phyloP scores from a whole-genome alignment of 116 monocot species.

The Cymodocea nodosa region DNA sequence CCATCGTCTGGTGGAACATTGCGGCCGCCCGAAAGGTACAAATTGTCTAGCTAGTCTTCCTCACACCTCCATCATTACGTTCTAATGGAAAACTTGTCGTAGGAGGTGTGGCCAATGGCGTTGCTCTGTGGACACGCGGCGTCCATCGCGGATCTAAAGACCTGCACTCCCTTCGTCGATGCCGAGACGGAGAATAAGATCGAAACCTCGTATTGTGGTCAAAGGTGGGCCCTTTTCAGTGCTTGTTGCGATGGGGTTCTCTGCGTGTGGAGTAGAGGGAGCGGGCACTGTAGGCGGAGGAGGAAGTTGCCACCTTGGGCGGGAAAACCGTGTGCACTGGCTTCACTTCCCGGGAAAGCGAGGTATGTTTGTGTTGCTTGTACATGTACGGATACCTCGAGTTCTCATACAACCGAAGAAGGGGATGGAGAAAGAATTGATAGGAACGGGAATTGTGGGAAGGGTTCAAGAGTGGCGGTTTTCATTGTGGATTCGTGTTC shows the following conservation, averaged over 20 bases:
- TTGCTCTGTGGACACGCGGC: conserved; percentile 78
- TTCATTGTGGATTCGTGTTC: conserved; percentile 51
- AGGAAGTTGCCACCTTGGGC: conserved; percentile 58
- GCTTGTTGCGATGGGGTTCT: conserved; percentile 56
- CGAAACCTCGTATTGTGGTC: neutral
- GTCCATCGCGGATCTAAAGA: conserved; percentile 26
- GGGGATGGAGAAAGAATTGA: conserved; percentile 1
- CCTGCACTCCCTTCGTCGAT: conserved; percentile 14
- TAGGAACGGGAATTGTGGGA: conserved; percentile 1
- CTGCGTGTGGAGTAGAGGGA: conserved; percentile 51
- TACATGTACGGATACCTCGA: neutral
- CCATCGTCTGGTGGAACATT: conserved; percentile 73
- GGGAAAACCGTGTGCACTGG: conserved; percentile 29
- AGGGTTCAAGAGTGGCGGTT: conserved; percentile 22
- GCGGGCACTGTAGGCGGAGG: conserved; percentile 49
- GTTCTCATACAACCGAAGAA: neutral
- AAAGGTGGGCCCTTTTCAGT: conserved; percentile 23
- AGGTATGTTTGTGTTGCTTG: conserved; percentile 45
- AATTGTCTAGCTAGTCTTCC: neutral
- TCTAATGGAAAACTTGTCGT: neutral
- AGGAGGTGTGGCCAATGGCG: conserved; percentile 30
- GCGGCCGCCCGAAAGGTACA: neutral
- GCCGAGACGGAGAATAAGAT: neutral
- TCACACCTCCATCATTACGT: neutral
- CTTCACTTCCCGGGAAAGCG: conserved; percentile 18